Percentiles rank a stretch among this genome's conserved stretches.
phyloP scores from a whole-genome alignment of 1,139 yeast species.

The Zygosaccharomyces sapae region DNA sequence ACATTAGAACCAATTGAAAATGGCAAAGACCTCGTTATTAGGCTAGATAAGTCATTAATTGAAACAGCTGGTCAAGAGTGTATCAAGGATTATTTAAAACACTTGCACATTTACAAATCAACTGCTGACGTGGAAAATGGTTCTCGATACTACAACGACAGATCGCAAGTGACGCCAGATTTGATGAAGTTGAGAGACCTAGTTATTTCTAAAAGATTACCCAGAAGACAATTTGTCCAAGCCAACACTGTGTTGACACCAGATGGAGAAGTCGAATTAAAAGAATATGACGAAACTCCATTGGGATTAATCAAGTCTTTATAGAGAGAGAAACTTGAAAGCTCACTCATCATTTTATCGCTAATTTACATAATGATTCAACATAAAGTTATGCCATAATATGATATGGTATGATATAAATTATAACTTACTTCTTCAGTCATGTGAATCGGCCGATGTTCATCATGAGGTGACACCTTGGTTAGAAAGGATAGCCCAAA shows the following conservation, averaged over 20 bases:
- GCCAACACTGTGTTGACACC: slow-evolving; percentile 54
- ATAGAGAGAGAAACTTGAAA: slow-evolving; percentile 48
- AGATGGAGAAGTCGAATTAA: slow-evolving; percentile 47
- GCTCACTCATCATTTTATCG: slow-evolving; percentile 3
- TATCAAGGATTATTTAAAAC: slow-evolving; percentile 63
- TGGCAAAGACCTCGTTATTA: slow-evolving; percentile 56
- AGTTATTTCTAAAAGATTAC: slow-evolving; percentile 67
- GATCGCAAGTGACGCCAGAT: slow-evolving; percentile 63
- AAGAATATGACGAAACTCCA: slow-evolving; percentile 71
- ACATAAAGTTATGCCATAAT: too few relatives aligned
- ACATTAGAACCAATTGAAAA: slow-evolving; percentile 37
- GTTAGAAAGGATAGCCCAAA: neutral
- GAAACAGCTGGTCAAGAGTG: slow-evolving; percentile 66
- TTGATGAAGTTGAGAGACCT: slow-evolving; percentile 61
- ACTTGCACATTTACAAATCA: slow-evolving; percentile 73
- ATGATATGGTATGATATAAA: too few relatives aligned
- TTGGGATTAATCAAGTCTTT: slow-evolving; percentile 73
- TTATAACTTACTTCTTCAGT: too few relatives aligned
- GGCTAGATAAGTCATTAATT: slow-evolving; percentile 58
- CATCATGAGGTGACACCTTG: slow-evolving; percentile 5
- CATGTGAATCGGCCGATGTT: slow-evolving; percentile 4
- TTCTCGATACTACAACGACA: slow-evolving; percentile 54
- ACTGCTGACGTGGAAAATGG: slow-evolving; percentile 70
- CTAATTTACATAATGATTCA: neutral
- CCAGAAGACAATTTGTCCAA: slow-evolving; percentile 80